Evolutionary conservation across 305 asterid species (phyloP), one percentile per base, ranked within the genome.

Genomic region (Solanum hybrid): DNA sequence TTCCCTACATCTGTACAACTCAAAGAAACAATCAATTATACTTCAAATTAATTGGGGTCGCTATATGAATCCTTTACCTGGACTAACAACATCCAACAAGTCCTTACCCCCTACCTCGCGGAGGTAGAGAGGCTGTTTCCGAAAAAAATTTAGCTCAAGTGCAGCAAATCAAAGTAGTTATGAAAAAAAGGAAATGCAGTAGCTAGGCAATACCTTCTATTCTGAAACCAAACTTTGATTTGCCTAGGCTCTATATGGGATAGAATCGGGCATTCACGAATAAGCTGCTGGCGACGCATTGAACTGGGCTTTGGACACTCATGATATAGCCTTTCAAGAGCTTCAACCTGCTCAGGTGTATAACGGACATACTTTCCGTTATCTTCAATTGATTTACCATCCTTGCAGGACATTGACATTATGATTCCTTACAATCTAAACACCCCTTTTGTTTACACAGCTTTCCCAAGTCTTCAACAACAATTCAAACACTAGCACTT

Each of bases 281-380:
- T 93, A 78, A 93, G 93, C 91, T 92, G 95, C 91, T 93, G 95
- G 60, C 95, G 92, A 69, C 95, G 93, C 79, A 92, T 87, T 69
- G 95, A 93, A 85, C 92, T 92, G 80, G 95, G 95, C 89, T 93
- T 93, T 42, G 94, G 95, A 37, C 95, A 93, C 56, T 93, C 95
- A 78, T 93, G 94, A 89, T 93, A 93, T 9, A 93, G 90, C 91
- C 95, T 93, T 92, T 93, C 95, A 87, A 93, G 92, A 72, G 95
- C 95, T 86, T 93, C 95, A 77, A 93, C 94, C 93, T 93, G 95
- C 95, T 92, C 95, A 34, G 95, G 95, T 78, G 95, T 93, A 92
- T 93, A 93, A 60, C 95, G 89, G 64, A 93, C 95, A 88, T 92
- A 92, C 85, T 92, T 93, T 6, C 95, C 94, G 37, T 82, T 82